Conservation (phyloP, 306 rosid species). For the Malus orientalis region DNA sequence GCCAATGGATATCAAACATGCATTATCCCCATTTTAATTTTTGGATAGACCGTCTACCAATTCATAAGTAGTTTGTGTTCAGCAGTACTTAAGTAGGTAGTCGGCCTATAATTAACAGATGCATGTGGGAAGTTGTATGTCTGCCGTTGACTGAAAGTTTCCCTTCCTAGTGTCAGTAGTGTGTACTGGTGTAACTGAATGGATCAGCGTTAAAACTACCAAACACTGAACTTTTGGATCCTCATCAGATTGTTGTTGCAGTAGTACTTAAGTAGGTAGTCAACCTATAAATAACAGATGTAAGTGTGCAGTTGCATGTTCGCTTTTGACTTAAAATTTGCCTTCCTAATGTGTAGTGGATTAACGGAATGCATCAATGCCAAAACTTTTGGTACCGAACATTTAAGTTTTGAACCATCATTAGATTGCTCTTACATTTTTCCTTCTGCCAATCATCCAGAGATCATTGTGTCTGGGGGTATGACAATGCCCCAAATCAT, state of each 20-base stretch:
- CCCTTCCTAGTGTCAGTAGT: no score
- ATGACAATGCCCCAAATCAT: slow-evolving; percentile 85
- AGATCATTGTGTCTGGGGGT: slow-evolving; percentile 87
- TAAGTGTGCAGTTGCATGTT: neutral
- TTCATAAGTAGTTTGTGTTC: neutral
- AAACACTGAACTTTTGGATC: neutral
- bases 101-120: neutral
- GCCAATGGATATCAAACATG: neutral
- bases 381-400: neutral
- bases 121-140: neutral
- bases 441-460: slow-evolving; percentile 32
- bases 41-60: neutral
- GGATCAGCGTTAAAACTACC: neutral
- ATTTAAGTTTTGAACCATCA: neutral
- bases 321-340: neutral
- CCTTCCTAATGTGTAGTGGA: no score
- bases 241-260: neutral
- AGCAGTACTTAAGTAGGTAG: neutral
- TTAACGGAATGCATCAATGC: neutral
- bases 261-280: neutral
- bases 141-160: neutral
- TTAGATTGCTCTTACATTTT: neutral
- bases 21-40: neutral
- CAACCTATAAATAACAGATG: neutral
- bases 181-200: neutral